Evolutionary conservation across 2,329 filamentous ascomycete genomes (phyloP).

Genomic region (Colletotrichum somersetense): DNA sequence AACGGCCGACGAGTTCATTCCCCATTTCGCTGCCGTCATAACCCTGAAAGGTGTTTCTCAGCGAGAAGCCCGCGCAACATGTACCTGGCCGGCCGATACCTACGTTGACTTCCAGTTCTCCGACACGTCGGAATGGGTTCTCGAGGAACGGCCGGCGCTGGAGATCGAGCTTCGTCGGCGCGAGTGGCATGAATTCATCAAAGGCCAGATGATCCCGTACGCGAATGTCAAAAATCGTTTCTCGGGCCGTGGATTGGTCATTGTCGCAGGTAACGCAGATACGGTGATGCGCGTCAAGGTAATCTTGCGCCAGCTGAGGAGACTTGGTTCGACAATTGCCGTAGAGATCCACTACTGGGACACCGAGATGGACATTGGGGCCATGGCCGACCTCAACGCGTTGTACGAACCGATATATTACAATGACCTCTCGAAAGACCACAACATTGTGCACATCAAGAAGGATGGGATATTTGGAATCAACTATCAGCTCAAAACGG

Average conservation of each 20-base stretch:
- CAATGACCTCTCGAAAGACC: conserved; percentile 30
- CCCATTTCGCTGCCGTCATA: conserved; percentile 25
- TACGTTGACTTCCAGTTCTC: conserved; percentile 33
- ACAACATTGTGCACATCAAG: conserved; percentile 31
- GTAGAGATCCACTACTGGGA: conserved; percentile 33
- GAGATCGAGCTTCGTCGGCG: conserved; percentile 35
- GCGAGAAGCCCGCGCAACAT: conserved; percentile 17
- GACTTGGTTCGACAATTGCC: conserved; percentile 6
- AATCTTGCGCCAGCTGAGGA: conserved; percentile 24
- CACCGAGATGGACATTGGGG: conserved; percentile 19
- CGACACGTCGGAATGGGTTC: conserved; percentile 27
- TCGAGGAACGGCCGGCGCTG: conserved; percentile 21
- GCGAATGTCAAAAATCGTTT: conserved; percentile 26
- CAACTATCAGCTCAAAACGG: conserved; percentile 38
- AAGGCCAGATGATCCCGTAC: conserved; percentile 26
- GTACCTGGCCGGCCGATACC: conserved; percentile 25
- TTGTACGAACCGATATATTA: conserved; percentile 30
- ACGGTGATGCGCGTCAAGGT: conserved; percentile 34
- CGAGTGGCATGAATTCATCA: conserved; percentile 32
- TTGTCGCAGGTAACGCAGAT: conserved; percentile 35
- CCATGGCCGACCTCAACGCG: conserved; percentile 28
- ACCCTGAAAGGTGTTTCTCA: conserved; percentile 21
- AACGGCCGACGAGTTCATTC: conserved; percentile 25
- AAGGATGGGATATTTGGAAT: conserved; percentile 35
- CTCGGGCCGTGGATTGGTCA: conserved; percentile 18